A percentile compares a stretch with the other conserved stretches of the same genome.
phyloP scores from a whole-genome alignment of 305 asterid species.

The Solanum chacoense region DNA sequence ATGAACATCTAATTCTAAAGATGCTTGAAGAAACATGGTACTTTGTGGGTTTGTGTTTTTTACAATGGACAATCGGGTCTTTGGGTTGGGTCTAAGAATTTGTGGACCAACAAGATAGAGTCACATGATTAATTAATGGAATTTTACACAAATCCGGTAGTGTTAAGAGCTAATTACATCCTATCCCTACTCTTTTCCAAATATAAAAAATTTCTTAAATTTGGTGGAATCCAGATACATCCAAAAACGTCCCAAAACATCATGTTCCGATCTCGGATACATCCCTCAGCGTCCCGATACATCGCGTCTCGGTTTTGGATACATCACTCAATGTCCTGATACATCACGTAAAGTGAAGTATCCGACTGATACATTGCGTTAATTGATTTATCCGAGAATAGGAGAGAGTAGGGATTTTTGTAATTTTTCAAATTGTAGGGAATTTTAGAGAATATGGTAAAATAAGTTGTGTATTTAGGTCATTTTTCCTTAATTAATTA shows the following conservation, averaged over 20 bases:
- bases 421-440: background rate
- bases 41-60: background rate
- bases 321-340: background rate
- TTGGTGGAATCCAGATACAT: background rate
- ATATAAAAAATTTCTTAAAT: no score
- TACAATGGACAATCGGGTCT: background rate
- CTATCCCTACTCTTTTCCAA: background rate
- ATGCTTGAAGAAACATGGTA: background rate
- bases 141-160: background rate
- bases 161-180: background rate
- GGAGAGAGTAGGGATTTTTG: background rate
- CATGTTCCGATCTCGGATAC: background rate
- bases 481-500: background rate
- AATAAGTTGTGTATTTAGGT: background rate
- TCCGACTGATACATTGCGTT: background rate
- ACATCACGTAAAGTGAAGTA: background rate
- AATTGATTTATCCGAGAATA: background rate
- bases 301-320: background rate
- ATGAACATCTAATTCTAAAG: conserved; percentile 32
- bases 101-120: background rate
- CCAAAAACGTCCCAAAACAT: background rate
- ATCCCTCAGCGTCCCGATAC: background rate
- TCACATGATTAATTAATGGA: background rate
- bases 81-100: background rate
- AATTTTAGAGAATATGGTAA: background rate